A percentile compares a stretch with the other conserved stretches of the same genome.
These are phyloP conservation scores for Cetradonia linearis DNA, from an alignment of 495 filamentous ascomycete species.

Conservation along the genomic window DNA sequence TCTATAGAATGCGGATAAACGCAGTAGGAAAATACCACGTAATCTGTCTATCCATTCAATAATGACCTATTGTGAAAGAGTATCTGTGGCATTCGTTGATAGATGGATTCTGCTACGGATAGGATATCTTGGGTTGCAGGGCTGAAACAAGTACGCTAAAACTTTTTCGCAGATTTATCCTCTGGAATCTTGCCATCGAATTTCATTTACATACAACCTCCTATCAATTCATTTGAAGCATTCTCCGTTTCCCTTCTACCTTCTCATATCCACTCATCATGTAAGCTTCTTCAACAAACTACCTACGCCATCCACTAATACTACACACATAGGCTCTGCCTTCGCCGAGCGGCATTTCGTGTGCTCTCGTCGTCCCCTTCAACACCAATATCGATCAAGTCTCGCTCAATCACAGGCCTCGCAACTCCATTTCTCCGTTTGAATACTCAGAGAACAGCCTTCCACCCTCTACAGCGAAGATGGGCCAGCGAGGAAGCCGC, in stretches of 20 bases:
- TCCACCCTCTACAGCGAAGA: constrained; percentile 32
- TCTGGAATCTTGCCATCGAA: not conserved
- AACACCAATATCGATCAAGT: constrained; percentile 32
- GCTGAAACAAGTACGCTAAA: constrained; percentile 11
- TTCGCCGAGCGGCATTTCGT: constrained; percentile 32
- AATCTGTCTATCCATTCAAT: too few species aligned
- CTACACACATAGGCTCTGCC: constrained; percentile 30
- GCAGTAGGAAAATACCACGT: too few species aligned
- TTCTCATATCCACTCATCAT: not conserved
- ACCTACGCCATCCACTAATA: not conserved
- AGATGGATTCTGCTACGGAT: not conserved
- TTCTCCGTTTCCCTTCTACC: not conserved
- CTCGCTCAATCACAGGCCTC: constrained; percentile 34
- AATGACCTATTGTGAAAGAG: too few species aligned
- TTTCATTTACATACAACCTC: not conserved
- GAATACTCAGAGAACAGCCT: constrained; percentile 23
- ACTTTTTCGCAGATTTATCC: constrained; percentile 9
- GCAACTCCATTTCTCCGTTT: constrained; percentile 23
- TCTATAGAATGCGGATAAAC: too few species aligned
- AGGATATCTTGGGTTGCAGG: not conserved
- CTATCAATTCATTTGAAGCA: not conserved
- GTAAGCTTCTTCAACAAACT: not conserved
- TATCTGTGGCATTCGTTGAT: too few species aligned
- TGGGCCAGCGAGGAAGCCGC: constrained; percentile 35
- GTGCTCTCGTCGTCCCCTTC: constrained; percentile 44